These are phyloP conservation scores for Neurospora sp. DNA, from an alignment of 495 filamentous ascomycete species.

Conservation along the genomic window DNA sequence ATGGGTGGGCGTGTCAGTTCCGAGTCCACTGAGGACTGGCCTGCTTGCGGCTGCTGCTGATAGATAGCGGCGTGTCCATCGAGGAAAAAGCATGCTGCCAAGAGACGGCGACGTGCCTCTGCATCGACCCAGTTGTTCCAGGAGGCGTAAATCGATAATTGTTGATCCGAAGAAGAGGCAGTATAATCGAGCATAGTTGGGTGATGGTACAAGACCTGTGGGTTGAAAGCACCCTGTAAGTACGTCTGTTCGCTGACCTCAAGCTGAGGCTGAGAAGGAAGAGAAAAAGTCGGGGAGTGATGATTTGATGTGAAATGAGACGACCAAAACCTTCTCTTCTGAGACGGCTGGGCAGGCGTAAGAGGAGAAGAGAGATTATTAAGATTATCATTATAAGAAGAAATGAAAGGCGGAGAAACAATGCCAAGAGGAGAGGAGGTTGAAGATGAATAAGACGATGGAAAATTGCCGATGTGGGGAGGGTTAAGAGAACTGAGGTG, in stretches of 20 bases:
- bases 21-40: conserved; percentile 19
- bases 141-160: conserved; percentile 19
- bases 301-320: conserved; percentile 17
- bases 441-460: conserved; percentile 13
- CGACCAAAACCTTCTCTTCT: conserved; percentile 16
- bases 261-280: conserved; percentile 13
- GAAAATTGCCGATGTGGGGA: conserved; percentile 15
- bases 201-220: conserved; percentile 29
- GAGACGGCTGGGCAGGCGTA: conserved; percentile 2
- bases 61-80: conserved; percentile 42
- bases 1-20: conserved; percentile 20
- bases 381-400: conserved; percentile 9
- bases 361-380: conserved; percentile 10
- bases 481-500: conserved; percentile 11
- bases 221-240: conserved; percentile 34
- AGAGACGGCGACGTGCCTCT: conserved; percentile 40
- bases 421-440: conserved; percentile 11
- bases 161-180: conserved; percentile 16
- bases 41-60: conserved; percentile 34
- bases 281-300: conserved; percentile 7
- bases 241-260: conserved; percentile 25
- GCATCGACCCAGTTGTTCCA: conserved; percentile 40
- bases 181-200: conserved; percentile 15
- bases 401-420: conserved; percentile 2
- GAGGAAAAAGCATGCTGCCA: conserved; percentile 39